Evolutionary conservation across 805 yeast genomes (phyloP).

Genomic region (Yamadazyma kitorensis): DNA sequence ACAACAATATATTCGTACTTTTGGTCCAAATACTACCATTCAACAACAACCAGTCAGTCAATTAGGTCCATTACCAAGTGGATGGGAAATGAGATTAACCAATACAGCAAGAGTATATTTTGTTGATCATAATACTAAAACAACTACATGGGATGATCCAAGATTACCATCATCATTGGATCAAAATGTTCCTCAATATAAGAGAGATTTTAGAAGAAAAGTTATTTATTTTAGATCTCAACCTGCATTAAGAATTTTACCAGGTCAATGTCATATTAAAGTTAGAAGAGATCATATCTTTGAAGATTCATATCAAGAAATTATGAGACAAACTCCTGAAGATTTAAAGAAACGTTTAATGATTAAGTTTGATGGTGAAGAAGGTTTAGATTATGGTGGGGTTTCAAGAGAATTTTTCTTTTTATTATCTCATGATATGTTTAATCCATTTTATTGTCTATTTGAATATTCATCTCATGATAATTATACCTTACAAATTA

Average conservation of each 20-base stretch:
- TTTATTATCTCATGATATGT: conserved; percentile 95
- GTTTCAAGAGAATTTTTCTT: conserved; percentile 98
- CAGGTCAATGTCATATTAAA: conserved; percentile 98
- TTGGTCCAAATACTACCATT: conserved; percentile 86
- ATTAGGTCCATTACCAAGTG: conserved; percentile 95
- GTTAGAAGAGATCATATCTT: conserved; percentile 95
- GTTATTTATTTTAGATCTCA: conserved; percentile 97
- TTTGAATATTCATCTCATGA: conserved; percentile 98
- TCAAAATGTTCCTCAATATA: conserved; percentile 98
- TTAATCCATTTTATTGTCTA: conserved; percentile 95
- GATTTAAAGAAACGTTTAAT: conserved; percentile 95
- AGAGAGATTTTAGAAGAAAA: conserved; percentile 97
- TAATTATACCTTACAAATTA: conserved; percentile 95
- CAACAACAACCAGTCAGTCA: conserved; percentile 98
- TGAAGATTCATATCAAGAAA: conserved; percentile 97
- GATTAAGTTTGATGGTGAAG: conserved; percentile 99
- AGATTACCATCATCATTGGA: conserved; percentile 95
- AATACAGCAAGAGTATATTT: conserved; percentile 98
- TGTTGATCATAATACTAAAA: conserved; percentile 98
- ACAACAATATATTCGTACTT: conserved; percentile 95
- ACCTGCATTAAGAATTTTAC: conserved; percentile 93
- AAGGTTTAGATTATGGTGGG: conserved; percentile 99
- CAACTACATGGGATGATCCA: conserved; percentile 99
- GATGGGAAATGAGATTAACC: conserved; percentile 99
- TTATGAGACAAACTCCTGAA: conserved; percentile 98